Base-by-base conservation (phyloP, 2,329 filamentous ascomycete genomes). In the Ascochyta pisi region DNA sequence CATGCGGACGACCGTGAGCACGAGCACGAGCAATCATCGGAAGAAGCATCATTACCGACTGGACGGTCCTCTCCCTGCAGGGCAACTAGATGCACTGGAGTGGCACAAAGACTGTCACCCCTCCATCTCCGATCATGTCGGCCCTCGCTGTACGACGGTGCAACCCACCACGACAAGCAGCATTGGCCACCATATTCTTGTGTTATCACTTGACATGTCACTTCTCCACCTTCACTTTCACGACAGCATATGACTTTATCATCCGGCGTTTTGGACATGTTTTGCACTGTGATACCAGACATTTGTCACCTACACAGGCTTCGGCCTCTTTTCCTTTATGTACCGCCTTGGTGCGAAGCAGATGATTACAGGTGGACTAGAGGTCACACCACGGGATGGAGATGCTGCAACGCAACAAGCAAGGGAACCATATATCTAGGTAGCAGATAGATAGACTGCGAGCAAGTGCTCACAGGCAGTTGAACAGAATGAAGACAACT, bases 221-320 rank as follows among this genome's bases (percentile, higher is more conserved):
- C 39, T 58, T 50, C 48, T 56, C 46, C 62, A 64, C 60, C 49
- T 60, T 47, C 64, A 68, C 57, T 47, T 68, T 71, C 51, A 75
- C 56, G 71, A 71, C 60, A 55, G 60, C 60, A 68, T 52, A 71
- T 55, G 64, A 70, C 54, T 57, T 65, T 65, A 57, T 59, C 44
- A 50, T 63, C 63, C 54, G 70, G 66, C 61, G 66, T 70, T 71
- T 58, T 58, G 62, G 65, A 62, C 61, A 61, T 50, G 53, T 64
- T 58, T 65, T 58, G 50, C 57, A 65, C 54, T 65, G 69, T 73
- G 73, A 75, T 75, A 75, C 73, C 73, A 75, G 71, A 74, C 73
- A 62, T 61, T 57, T 62, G 71, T 74, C 70, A 73, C 64, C 63
- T 63, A 69, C 61, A 69, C 44, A 62, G 67, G 68, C 69, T 59